phyloP scores from a whole-genome alignment of 164 flowering plant genomes.

The Pachysandra terminalis region DNA sequence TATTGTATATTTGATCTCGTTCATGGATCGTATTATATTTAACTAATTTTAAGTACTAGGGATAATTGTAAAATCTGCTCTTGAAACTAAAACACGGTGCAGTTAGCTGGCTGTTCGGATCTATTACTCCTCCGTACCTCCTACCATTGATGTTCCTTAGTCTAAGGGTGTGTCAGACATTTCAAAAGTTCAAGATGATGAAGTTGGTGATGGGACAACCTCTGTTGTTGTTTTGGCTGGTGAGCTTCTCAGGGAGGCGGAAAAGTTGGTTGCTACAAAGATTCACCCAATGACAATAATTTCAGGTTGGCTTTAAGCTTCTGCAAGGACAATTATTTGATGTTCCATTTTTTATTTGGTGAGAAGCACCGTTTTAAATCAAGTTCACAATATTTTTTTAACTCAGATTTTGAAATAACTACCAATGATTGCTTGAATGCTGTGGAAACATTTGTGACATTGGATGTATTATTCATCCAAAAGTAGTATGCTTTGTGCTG shows the following conservation, averaged over 20 bases:
- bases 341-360: not conserved
- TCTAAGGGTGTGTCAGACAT: slow-evolving; percentile 48
- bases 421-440: too few relatives aligned
- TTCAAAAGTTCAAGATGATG: slow-evolving; percentile 98
- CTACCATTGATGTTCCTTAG: slow-evolving; percentile 21
- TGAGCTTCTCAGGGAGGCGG: slow-evolving; percentile 93
- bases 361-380: not conserved
- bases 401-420: too few relatives aligned
- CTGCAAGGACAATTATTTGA: not conserved
- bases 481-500: too few relatives aligned
- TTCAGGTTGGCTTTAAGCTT: slow-evolving; percentile 46
- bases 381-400: too few relatives aligned
- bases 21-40: not conserved
- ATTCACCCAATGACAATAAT: slow-evolving; percentile 99
- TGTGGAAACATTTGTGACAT: too few relatives aligned
- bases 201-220: slow-evolving; percentile 99
- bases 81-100: not conserved
- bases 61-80: not conserved
- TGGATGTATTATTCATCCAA: too few relatives aligned
- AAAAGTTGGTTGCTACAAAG: slow-evolving; percentile 77
- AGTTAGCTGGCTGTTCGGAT: not conserved
- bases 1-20: not conserved
- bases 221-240: slow-evolving; percentile 99
- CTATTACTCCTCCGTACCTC: too few relatives aligned
- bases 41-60: too few relatives aligned